Conservation (phyloP, 208 protist genomes). For the Histomonas meleagridis region DNA sequence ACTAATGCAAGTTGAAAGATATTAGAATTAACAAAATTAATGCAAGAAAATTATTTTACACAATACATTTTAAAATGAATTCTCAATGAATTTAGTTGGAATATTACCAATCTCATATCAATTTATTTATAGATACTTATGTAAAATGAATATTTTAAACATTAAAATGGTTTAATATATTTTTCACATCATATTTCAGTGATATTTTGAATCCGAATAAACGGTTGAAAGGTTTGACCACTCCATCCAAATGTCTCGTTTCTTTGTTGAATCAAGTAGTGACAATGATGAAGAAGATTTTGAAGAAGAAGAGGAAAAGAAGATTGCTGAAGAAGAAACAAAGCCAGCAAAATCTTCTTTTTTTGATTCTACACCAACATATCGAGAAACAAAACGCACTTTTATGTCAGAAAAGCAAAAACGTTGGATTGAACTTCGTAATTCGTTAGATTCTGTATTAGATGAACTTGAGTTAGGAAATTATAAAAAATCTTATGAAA, state of each 20-base stretch:
- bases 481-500: background rate
- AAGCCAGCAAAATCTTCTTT: background rate
- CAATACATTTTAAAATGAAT: no score
- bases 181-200: no score
- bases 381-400: background rate
- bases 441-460: background rate
- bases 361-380: background rate
- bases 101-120: no score
- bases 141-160: no score
- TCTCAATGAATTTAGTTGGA: no score
- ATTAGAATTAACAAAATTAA: no score
- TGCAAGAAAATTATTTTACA: no score
- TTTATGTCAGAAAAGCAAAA: background rate
- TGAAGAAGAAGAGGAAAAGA: background rate
- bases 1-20: no score
- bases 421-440: background rate
- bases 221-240: no score
- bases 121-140: no score
- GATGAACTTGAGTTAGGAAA: background rate
- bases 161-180: no score
- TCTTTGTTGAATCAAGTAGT: background rate
- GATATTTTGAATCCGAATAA: no score
- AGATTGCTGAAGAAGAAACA: background rate
- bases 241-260: conserved; percentile 10
- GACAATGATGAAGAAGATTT: background rate